Conservation (phyloP, 495 filamentous ascomycete species). For the Saxophila tyrrhenica region DNA sequence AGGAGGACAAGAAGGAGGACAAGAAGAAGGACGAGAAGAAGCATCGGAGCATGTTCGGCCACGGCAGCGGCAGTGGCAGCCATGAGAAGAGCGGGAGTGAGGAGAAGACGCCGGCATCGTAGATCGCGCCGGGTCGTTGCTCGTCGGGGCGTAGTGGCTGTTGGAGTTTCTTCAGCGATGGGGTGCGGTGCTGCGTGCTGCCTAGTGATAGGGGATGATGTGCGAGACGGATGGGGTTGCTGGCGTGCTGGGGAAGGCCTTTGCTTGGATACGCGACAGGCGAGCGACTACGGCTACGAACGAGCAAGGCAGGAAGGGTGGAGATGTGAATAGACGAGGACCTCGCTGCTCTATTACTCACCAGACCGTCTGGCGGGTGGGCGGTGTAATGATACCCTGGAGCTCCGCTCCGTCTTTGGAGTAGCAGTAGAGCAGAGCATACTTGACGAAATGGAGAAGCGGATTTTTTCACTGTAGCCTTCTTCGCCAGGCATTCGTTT, state of each 20-base stretch:
- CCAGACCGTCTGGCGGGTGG: too few relatives aligned
- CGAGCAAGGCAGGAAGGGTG: neutral
- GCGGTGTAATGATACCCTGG: neutral
- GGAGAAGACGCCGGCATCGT: neutral
- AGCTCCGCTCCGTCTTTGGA: neutral
- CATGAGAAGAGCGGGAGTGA: neutral
- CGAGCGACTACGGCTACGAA: too few relatives aligned
- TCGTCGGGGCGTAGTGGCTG: too few relatives aligned
- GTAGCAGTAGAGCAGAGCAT: neutral
- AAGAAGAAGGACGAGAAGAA: slow-evolving; percentile 53
- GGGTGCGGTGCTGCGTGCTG: too few relatives aligned
- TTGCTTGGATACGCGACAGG: too few relatives aligned
- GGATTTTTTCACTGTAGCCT: neutral
- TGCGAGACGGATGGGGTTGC: too few relatives aligned
- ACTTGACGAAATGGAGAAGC: neutral
- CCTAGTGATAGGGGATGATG: too few relatives aligned
- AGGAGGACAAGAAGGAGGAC: slow-evolving; percentile 40
- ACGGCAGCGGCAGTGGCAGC: neutral
- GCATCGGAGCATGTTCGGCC: neutral
- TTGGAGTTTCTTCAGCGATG: too few relatives aligned
- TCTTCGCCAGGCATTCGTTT: too few relatives aligned
- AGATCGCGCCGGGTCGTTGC: neutral
- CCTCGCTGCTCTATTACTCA: neutral
- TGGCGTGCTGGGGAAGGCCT: too few relatives aligned
- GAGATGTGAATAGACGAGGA: neutral